Evolutionary conservation across 208 protist species (phyloP), one percentile per base, ranked within the genome.

Genomic region (Crithidia bombi): DNA sequence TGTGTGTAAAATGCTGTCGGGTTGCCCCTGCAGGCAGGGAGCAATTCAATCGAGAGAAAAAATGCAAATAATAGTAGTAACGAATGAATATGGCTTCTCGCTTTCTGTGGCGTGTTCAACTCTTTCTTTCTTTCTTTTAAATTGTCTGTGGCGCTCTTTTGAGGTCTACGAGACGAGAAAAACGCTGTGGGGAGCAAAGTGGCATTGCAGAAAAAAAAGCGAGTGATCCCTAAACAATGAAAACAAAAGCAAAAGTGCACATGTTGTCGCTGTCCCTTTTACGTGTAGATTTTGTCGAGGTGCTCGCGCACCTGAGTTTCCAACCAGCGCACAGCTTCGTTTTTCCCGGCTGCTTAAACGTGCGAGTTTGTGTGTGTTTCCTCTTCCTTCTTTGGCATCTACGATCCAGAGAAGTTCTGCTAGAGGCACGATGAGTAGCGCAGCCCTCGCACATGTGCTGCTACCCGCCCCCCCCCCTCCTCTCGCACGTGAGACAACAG

Each of bases 371-470:
- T 47, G 7, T 21, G 4, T 21, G 43, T 55, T 25, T 55, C 30
- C 52, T 56, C 19, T 38, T 44, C 26, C 35, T 52, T 47, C 43
- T 54, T 61, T 65, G 23, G 28, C 14, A n/a, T 59, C 0, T 54
- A 59, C 33, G 28, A 44, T 59, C 35, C 54, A 43, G 23, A 59
- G 54, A 2, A 5, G 54, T 43, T 47, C 10, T 47, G 33, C 25
- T 1, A 43, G 43, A 25, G 43, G 15, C 23, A 26, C 14, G 3
- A 19, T 9, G 43, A 44, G 54, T 14, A 56, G 15, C 44, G 12
- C 32, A 15, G 33, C 30, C 11, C 23, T 50, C 43, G 25, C 26
- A 10, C 23, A 28, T n/a, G n/a, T n/a, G n/a, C n/a, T 26, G 12
- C n/a, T 41, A 7, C 38, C 36, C 26, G n/a, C n/a, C n/a, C n/a